Evolutionary conservation across 2,329 filamentous ascomycete genomes (phyloP).

Genomic region (Seiridium cupressi): DNA sequence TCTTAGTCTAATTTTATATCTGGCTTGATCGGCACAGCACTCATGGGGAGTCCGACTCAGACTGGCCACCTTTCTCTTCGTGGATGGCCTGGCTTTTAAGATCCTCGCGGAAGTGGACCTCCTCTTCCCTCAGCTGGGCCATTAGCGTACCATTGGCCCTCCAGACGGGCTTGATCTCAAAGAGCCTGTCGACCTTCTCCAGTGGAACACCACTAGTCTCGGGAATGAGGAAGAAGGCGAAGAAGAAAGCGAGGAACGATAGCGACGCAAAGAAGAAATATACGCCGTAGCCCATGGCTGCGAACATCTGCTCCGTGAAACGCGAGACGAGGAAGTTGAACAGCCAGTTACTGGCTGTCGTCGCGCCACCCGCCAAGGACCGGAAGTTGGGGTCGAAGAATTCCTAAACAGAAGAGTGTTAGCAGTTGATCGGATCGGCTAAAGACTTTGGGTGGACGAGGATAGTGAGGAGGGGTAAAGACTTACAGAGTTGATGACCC

Average conservation of each 20-base stretch:
- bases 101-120: neutral
- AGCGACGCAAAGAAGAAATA: constrained; percentile 70
- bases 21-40: neutral
- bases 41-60: constrained; percentile 2
- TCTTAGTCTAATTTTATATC: neutral
- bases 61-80: neutral
- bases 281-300: constrained; percentile 49
- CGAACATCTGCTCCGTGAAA: constrained; percentile 54
- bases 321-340: constrained; percentile 73
- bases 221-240: constrained; percentile 68
- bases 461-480: neutral
- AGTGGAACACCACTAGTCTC: constrained; percentile 36
- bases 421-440: neutral
- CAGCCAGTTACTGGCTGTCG: constrained; percentile 65
- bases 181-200: constrained; percentile 66
- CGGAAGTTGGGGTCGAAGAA: constrained; percentile 7
- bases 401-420: neutral
- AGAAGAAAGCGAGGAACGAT: constrained; percentile 63
- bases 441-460: neutral
- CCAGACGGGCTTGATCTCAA: constrained; percentile 45
- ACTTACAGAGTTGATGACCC: constrained; percentile 8
- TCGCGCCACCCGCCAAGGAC: neutral
- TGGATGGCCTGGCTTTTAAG: neutral
- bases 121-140: constrained; percentile 4
- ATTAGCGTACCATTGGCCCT: neutral